Evolutionary conservation across 2,329 filamentous ascomycete species (phyloP).

Genomic region (Zymoseptoria passerinii): DNA sequence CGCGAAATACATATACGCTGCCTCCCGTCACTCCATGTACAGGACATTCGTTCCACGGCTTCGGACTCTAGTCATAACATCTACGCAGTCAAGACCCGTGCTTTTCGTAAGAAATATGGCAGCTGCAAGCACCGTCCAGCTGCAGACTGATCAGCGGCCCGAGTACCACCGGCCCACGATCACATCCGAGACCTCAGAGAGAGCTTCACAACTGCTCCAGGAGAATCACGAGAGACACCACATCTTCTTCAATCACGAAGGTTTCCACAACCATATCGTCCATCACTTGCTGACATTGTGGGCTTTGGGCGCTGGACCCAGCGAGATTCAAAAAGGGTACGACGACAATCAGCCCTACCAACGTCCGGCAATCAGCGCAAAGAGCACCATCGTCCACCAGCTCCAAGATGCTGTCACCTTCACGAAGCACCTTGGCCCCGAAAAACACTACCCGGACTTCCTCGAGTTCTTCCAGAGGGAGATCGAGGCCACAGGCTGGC

Average conservation of each 20-base stretch:
- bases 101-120: slow-evolving; percentile 36
- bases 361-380: slow-evolving; percentile 33
- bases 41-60: neutral
- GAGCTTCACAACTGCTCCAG: slow-evolving; percentile 61
- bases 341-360: slow-evolving; percentile 61
- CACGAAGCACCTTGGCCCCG: slow-evolving; percentile 53
- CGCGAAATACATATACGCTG: neutral
- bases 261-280: slow-evolving; percentile 75
- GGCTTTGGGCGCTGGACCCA: slow-evolving; percentile 59
- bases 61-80: neutral
- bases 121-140: slow-evolving; percentile 39
- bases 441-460: slow-evolving; percentile 60
- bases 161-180: slow-evolving; percentile 40
- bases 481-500: slow-evolving; percentile 57
- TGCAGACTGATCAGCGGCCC: slow-evolving; percentile 38
- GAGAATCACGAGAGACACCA: slow-evolving; percentile 67
- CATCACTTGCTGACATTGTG: slow-evolving; percentile 72
- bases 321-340: slow-evolving; percentile 56
- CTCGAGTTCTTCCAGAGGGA: slow-evolving; percentile 67
- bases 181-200: slow-evolving; percentile 52
- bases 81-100: neutral
- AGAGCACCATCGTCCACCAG: slow-evolving; percentile 45
- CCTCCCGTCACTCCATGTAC: neutral
- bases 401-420: slow-evolving; percentile 52
- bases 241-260: slow-evolving; percentile 67